These are phyloP conservation scores for Trichocomaceae sp. DNA, from an alignment of 2,329 filamentous ascomycete species.

Conservation along the genomic window DNA sequence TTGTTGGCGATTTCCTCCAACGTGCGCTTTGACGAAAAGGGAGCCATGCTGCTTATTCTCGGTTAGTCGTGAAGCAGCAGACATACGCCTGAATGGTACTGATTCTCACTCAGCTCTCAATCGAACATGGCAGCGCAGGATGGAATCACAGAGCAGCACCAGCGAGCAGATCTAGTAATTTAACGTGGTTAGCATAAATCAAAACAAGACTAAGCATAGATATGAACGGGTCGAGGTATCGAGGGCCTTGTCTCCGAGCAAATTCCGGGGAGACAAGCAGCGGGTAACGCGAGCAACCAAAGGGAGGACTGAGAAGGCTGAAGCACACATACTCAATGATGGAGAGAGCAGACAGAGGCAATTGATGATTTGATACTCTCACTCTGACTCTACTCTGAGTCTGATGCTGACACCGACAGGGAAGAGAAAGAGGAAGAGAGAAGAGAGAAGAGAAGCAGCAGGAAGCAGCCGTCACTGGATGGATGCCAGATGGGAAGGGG, in stretches of 20 bases:
- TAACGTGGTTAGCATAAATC: not conserved
- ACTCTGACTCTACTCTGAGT: too few relatives aligned
- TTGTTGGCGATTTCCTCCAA: slow-evolving; percentile 39
- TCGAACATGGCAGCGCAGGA: not conserved
- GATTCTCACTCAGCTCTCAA: not conserved
- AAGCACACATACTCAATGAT: not conserved
- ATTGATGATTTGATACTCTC: too few relatives aligned
- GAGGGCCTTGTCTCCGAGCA: not conserved
- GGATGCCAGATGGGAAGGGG: too few relatives aligned
- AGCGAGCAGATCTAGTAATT: not conserved
- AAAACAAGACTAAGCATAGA: not conserved
- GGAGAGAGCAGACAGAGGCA: not conserved
- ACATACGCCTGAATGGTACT: not conserved
- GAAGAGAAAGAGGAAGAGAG: not conserved
- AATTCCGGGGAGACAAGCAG: not conserved
- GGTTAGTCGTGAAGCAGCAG: not conserved
- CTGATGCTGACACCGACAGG: slow-evolving; percentile 1
- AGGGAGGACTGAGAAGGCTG: not conserved
- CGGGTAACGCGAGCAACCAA: not conserved
- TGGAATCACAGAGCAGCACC: not conserved
- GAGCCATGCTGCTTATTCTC: slow-evolving; percentile 20
- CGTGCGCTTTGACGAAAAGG: slow-evolving; percentile 30
- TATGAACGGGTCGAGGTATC: not conserved
- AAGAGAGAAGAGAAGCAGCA: not conserved
- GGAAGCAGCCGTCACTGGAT: not conserved